These are phyloP conservation scores for Erodium maritimum DNA, from an alignment of 345 rosid genomes.

Conservation along the genomic window DNA sequence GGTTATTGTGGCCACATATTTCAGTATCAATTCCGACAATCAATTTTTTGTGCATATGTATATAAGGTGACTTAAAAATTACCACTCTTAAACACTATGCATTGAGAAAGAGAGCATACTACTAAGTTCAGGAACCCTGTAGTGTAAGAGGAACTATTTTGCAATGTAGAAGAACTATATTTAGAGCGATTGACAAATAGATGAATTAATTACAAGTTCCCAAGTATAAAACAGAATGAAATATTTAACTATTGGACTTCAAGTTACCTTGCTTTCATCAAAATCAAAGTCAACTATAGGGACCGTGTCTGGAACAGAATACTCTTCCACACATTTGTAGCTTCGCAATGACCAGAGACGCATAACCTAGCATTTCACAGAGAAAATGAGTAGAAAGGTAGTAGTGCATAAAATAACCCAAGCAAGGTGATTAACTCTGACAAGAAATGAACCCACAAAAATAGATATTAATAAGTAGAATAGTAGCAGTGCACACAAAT, in stretches of 20 bases:
- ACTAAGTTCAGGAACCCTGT: too few relatives aligned
- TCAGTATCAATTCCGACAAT: neutral
- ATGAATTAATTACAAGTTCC: neutral
- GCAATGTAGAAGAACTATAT: neutral
- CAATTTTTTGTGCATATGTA: neutral
- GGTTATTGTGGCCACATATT: neutral
- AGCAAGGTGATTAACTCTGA: neutral
- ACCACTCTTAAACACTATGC: neutral
- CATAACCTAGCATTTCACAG: slow-evolving; percentile 45
- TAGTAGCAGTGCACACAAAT: too few relatives aligned
- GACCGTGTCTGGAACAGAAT: slow-evolving; percentile 40
- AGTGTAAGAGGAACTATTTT: neutral
- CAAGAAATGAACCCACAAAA: neutral
- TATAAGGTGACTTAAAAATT: neutral
- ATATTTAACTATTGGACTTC: neutral
- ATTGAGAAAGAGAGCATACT: neutral
- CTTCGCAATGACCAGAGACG: slow-evolving; percentile 75
- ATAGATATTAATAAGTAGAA: too few relatives aligned
- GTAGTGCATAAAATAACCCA: neutral
- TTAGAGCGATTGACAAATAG: neutral
- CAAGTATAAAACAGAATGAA: neutral
- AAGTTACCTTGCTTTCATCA: slow-evolving; percentile 87
- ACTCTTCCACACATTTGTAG: slow-evolving; percentile 61
- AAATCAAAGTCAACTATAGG: slow-evolving; percentile 78
- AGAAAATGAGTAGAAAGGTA: neutral